These are phyloP conservation scores for Hygrocybe coccinea DNA, from an alignment of 768 basidiomycete genomes.

Conservation along the genomic window DNA sequence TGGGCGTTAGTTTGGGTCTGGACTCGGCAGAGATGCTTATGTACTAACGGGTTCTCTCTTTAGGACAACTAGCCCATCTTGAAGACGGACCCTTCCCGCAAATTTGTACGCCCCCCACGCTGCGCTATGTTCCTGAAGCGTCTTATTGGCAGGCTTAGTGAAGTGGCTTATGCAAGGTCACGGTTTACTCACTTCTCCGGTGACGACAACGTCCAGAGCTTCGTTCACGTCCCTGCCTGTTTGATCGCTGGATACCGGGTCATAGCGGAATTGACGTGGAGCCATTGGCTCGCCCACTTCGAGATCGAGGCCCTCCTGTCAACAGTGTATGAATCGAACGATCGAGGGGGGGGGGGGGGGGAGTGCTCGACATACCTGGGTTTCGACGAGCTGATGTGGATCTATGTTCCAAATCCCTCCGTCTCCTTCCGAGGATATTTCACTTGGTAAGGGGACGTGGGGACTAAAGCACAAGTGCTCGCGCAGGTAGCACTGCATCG, in stretches of 20 bases:
- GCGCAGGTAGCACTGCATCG: slow-evolving; percentile 46
- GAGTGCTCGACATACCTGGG: neutral
- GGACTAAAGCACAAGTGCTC: slow-evolving; percentile 43
- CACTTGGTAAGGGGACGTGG: slow-evolving; percentile 28
- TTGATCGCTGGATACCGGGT: neutral
- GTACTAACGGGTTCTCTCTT: slow-evolving; percentile 55
- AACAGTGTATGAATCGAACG: neutral
- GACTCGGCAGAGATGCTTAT: slow-evolving; percentile 6
- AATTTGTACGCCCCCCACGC: slow-evolving; percentile 67
- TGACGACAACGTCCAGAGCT: slow-evolving; percentile 31
- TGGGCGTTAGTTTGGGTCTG: slow-evolving; percentile 4
- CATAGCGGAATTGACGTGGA: slow-evolving; percentile 10
- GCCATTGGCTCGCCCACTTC: slow-evolving; percentile 10
- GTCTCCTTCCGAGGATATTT: slow-evolving; percentile 13
- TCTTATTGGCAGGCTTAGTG: slow-evolving; percentile 32
- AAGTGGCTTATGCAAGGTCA: slow-evolving; percentile 4
- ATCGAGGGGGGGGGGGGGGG: too few species aligned
- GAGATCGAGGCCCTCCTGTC: slow-evolving; percentile 16
- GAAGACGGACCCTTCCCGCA: slow-evolving; percentile 47
- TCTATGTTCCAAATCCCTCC: slow-evolving; percentile 13
- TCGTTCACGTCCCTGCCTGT: slow-evolving; percentile 13
- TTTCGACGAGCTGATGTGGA: slow-evolving; percentile 13
- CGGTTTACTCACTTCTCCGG: slow-evolving; percentile 39
- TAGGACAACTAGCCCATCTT: slow-evolving; percentile 57
- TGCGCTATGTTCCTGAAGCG: slow-evolving; percentile 46